These are phyloP conservation scores for Rhizophora apiculata DNA, from an alignment of 345 rosid genomes.

Conservation along the genomic window DNA sequence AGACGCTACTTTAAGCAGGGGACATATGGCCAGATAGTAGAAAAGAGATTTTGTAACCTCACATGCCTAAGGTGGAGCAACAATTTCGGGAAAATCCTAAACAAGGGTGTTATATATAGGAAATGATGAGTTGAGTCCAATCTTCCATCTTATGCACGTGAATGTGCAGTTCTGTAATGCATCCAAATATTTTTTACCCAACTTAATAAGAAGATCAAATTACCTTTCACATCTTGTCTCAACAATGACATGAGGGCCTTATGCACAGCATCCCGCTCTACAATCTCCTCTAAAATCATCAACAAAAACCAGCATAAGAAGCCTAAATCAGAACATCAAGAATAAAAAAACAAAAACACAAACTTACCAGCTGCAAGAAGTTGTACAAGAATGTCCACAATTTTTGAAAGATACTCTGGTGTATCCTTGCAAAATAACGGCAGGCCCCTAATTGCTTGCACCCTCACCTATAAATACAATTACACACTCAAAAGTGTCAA, in stretches of 20 bases:
- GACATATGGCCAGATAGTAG: no score
- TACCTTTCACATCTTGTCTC: constrained; percentile 99
- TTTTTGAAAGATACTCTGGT: constrained; percentile 70
- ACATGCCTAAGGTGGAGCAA: no score
- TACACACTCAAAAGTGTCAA: no score
- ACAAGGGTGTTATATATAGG: no score
- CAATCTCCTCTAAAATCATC: constrained; percentile 60
- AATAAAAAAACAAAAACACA: background rate
- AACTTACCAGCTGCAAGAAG: constrained; percentile 67
- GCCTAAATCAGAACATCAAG: background rate
- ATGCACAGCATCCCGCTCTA: constrained; percentile 97
- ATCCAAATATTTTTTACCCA: background rate
- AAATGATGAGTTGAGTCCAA: no score
- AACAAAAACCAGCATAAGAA: constrained; percentile 13
- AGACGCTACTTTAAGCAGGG: no score
- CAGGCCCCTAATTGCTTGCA: constrained; percentile 95
- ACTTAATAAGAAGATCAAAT: constrained; percentile 2
- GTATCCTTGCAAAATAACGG: constrained; percentile 94
- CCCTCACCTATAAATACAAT: constrained; percentile 58
- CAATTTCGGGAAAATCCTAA: no score
- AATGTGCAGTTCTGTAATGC: background rate
- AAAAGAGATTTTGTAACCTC: no score
- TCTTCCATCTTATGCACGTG: no score
- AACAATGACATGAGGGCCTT: constrained; percentile 91
- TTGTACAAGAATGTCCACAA: constrained; percentile 84